A percentile compares a stretch with the other conserved stretches of the same genome.
Evolutionary conservation across 2,329 filamentous ascomycete genomes (phyloP).

Genomic region (Penicillium sp.): DNA sequence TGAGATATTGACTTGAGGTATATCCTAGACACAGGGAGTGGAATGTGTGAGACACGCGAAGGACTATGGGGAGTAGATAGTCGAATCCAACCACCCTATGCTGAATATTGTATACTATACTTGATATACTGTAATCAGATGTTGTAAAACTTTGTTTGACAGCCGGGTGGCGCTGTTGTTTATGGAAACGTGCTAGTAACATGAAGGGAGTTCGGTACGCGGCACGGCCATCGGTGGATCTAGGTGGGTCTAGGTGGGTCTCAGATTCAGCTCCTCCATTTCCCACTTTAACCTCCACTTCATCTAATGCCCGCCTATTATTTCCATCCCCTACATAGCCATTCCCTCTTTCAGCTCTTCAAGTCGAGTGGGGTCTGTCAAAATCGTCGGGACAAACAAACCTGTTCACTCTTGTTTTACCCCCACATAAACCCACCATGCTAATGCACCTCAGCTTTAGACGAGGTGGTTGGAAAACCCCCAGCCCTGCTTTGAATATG

Average conservation of each 20-base stretch:
- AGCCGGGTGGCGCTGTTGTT: background rate
- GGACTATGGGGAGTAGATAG: background rate
- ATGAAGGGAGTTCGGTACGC: background rate
- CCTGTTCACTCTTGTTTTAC: background rate
- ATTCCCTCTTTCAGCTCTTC: background rate
- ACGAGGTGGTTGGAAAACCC: background rate
- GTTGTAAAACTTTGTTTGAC: background rate
- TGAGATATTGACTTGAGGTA: background rate
- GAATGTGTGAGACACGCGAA: background rate
- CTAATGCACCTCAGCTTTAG: background rate
- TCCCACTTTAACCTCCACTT: too few species aligned
- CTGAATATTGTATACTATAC: background rate
- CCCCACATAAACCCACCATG: background rate
- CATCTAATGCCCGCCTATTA: background rate
- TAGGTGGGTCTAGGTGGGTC: background rate
- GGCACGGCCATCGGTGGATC: background rate
- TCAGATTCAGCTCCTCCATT: background rate
- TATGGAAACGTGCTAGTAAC: background rate
- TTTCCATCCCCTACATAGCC: background rate
- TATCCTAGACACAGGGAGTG: background rate
- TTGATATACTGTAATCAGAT: background rate
- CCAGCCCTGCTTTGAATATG: background rate
- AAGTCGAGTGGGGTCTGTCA: background rate
- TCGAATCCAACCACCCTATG: background rate
- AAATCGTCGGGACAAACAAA: background rate